Conservation (phyloP, 2,329 filamentous ascomycete genomes). For the Blastomyces percursus region DNA sequence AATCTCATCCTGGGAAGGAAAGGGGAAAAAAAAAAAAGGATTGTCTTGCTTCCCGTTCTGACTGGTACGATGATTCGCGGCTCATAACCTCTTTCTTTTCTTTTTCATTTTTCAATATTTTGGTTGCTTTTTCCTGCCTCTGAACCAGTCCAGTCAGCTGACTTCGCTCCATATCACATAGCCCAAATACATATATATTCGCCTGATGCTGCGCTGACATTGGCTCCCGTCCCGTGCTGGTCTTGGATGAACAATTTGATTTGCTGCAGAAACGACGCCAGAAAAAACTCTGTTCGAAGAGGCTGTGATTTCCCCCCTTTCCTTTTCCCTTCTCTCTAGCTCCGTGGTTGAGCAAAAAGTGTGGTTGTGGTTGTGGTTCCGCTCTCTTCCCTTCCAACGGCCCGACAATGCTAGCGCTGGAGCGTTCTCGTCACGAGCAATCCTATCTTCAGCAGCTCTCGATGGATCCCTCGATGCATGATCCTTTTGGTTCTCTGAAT, state of each 20-base stretch:
- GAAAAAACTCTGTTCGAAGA: background rate
- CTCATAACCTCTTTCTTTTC: background rate
- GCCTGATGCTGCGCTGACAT: slow-evolving; percentile 2
- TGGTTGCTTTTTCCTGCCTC: slow-evolving; percentile 3
- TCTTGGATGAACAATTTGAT: background rate
- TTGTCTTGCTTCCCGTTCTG: background rate
- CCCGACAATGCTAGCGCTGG: slow-evolving; percentile 14
- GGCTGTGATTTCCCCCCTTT: background rate
- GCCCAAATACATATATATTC: background rate
- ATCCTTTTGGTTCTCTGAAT: slow-evolving; percentile 8
- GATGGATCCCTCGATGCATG: slow-evolving; percentile 12
- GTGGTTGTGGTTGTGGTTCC: background rate
- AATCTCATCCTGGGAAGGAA: background rate
- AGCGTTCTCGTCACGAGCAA: slow-evolving; percentile 12
- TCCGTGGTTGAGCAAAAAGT: background rate
- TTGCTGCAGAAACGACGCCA: background rate
- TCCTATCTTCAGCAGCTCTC: slow-evolving; percentile 12
- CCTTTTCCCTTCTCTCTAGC: background rate
- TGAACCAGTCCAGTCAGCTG: slow-evolving; percentile 5
- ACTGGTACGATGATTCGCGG: background rate
- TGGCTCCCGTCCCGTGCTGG: background rate
- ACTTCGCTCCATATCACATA: background rate
- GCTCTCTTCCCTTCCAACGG: background rate
- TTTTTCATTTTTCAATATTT: background rate
- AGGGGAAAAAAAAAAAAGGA: background rate